Base-by-base conservation (phyloP, 2,329 filamentous ascomycete genomes). In the Cadophora sp. region DNA sequence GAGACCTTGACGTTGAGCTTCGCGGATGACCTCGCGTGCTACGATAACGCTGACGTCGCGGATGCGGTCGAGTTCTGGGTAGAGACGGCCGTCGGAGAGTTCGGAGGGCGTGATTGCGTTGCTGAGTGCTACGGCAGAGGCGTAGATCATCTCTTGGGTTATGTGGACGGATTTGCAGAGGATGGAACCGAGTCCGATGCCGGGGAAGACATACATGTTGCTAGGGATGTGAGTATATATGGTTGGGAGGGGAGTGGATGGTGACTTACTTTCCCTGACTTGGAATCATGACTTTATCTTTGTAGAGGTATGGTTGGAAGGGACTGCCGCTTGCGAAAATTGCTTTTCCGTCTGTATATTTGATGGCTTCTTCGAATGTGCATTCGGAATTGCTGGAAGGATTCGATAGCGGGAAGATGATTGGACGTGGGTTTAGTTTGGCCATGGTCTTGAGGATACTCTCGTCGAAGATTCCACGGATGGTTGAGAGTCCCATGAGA, bases 301-400 rank as follows among this genome's bases (percentile, higher is more conserved):
- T 86, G 1, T 84, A 82, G 0, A 84, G 85, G 65, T 87, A 86
- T 22, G 95, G 91, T 0, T 92, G 89, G 76, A 96, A 96, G 0
- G 94, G 93, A 24, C 90, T 93, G 4, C 94, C 94, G 0, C 93
- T 97, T 0, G 93, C 92, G 9, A 95, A 89, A 4, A 97, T 83
- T 0, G 88, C 92, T 69, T 86, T 87, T 1, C 93, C 93, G 58
- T 90, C 80, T 0, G 92, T 96, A 92, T 92, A 96, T 3, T 86
- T 79, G 65, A 91, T 87, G 18, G 97, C 81, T 76, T 97, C 92
- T 20, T 87, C 82, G 0, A 94, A 94, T 11, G 89, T 87, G 4
- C 93, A 94, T 78, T 97, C 93, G 75, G 96, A 92, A 0, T 96
- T 85, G 4, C 86, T 84, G 0, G 93, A 97, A 0, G 93, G 94